Evolutionary conservation across 495 filamentous ascomycete genomes (phyloP).

Genomic region (Evernia prunastri): DNA sequence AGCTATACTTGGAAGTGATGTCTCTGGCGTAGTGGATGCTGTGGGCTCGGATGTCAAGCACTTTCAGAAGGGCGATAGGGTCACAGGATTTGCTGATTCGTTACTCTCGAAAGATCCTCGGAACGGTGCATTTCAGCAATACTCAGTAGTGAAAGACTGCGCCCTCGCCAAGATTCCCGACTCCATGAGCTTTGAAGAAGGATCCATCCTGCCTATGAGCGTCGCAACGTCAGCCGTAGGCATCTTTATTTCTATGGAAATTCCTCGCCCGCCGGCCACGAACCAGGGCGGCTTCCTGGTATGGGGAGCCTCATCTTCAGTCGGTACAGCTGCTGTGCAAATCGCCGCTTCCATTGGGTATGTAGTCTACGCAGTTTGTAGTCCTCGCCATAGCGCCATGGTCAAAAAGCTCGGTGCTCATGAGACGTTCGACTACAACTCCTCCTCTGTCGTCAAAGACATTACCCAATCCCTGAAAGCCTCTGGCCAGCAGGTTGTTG

Average conservation of each 20-base stretch:
- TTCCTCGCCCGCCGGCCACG: slow-evolving; percentile 23
- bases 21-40: slow-evolving; percentile 39
- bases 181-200: slow-evolving; percentile 37
- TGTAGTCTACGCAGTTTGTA: slow-evolving; percentile 32
- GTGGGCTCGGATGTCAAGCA: slow-evolving; percentile 36
- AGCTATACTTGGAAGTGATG: slow-evolving; percentile 38
- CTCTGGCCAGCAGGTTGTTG: slow-evolving; percentile 10
- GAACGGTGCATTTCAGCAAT: slow-evolving; percentile 32
- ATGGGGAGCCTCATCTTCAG: slow-evolving; percentile 36
- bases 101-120: slow-evolving; percentile 24
- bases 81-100: slow-evolving; percentile 30
- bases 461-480: slow-evolving; percentile 30
- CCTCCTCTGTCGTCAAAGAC: slow-evolving; percentile 29
- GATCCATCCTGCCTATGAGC: slow-evolving; percentile 38
- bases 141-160: slow-evolving; percentile 28
- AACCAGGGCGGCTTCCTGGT: slow-evolving; percentile 31
- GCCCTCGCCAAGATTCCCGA: slow-evolving; percentile 35
- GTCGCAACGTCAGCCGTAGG: slow-evolving; percentile 27
- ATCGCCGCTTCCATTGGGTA: slow-evolving; percentile 33
- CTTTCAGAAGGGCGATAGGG: slow-evolving; percentile 43
- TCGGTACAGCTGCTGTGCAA: slow-evolving; percentile 35
- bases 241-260: slow-evolving; percentile 20
- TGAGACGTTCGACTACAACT: slow-evolving; percentile 32
- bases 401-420: slow-evolving; percentile 33
- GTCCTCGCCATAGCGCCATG: slow-evolving; percentile 34